A percentile compares a stretch with the other conserved stretches of the same genome.
These are phyloP conservation scores for Acrocalymma vagum DNA, from an alignment of 2,329 filamentous ascomycete genomes.

Conservation along the genomic window DNA sequence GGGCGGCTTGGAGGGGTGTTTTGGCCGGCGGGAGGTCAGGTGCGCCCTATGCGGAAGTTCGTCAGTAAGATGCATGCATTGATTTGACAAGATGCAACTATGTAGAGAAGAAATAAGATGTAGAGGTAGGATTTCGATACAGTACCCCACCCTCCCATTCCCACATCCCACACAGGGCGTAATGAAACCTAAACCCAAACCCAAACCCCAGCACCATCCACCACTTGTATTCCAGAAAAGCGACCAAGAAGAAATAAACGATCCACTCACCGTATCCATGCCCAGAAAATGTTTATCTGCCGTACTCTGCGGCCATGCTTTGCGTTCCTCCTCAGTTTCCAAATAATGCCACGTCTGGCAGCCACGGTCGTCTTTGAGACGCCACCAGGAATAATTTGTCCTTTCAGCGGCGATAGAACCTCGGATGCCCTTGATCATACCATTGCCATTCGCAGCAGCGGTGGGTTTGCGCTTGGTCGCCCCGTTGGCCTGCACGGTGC, in stretches of 20 bases:
- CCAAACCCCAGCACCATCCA: no score
- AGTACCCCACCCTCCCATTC: no score
- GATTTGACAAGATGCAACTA: no score
- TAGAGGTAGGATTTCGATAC: no score
- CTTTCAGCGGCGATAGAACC: conserved; percentile 49
- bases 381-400: conserved; percentile 86
- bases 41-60: conserved; percentile 65
- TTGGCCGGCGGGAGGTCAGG: conserved; percentile 75
- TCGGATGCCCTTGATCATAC: conserved; percentile 17
- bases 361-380: conserved; percentile 82
- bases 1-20: conserved; percentile 77
- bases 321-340: conserved; percentile 71
- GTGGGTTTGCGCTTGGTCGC: conserved; percentile 26
- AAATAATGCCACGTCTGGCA: conserved; percentile 96
- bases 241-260: background rate
- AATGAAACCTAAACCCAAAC: no score
- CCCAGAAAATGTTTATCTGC: conserved; percentile 93
- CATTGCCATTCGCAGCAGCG: conserved; percentile 16
- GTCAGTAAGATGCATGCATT: conserved; percentile 4
- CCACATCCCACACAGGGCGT: no score
- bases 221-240: no score
- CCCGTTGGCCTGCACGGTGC: conserved; percentile 29
- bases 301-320: conserved; percentile 83
- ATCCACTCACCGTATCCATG: conserved; percentile 71
- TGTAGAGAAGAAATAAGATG: no score